phyloP scores from a whole-genome alignment of 495 filamentous ascomycete genomes.

The Chaetomium cochliodes region DNA sequence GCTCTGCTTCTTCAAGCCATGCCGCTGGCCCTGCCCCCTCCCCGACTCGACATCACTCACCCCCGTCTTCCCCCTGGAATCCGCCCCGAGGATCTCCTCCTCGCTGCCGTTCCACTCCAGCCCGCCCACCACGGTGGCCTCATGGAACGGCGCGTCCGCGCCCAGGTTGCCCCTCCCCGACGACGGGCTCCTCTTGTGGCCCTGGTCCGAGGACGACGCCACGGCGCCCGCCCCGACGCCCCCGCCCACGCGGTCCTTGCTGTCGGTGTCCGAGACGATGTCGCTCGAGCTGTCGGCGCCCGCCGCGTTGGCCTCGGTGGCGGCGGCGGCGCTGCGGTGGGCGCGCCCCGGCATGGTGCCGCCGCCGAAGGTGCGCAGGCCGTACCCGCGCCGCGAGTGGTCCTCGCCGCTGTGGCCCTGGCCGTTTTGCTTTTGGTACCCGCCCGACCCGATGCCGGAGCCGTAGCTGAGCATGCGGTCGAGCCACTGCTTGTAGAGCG shows the following conservation, averaged over 20 bases:
- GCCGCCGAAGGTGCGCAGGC: not conserved
- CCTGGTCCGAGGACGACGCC: not conserved
- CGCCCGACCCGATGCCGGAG: not conserved
- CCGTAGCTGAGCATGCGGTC: not conserved
- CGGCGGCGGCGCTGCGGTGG: not conserved
- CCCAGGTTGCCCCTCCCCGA: not conserved
- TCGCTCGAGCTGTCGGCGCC: not conserved
- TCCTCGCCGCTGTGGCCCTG: not conserved
- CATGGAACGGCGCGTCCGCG: not conserved
- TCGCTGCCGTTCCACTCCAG: not conserved
- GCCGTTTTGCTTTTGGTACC: not conserved
- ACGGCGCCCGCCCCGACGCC: not conserved
- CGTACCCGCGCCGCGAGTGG: not conserved
- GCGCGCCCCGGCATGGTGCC: not conserved
- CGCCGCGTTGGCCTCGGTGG: not conserved
- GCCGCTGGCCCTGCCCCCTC: not conserved
- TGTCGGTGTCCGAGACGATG: not conserved
- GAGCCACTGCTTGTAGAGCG: slow-evolving; percentile 6
- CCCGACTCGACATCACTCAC: not conserved
- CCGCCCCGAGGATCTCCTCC: not conserved
- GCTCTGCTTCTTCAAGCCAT: not conserved
- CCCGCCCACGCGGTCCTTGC: not conserved
- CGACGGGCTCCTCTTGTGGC: not conserved
- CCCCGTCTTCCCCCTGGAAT: not conserved
- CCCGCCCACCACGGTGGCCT: not conserved